These are phyloP conservation scores for Cucurbita pepo DNA, from an alignment of 306 rosid genomes.

Conservation along the genomic window DNA sequence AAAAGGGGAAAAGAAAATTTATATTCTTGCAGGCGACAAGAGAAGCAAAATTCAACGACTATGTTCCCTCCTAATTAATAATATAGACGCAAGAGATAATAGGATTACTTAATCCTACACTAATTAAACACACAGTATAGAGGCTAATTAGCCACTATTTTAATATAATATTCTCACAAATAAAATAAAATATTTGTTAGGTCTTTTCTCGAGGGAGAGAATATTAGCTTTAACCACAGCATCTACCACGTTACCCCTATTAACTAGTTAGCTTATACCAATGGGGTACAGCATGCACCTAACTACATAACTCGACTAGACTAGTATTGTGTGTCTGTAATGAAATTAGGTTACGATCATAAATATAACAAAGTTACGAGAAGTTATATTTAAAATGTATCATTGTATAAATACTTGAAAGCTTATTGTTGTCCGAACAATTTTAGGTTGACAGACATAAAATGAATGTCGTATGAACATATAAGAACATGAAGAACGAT, in stretches of 20 bases:
- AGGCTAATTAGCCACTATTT: neutral
- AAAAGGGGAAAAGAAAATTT: neutral
- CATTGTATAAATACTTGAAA: no score
- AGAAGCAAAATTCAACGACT: neutral
- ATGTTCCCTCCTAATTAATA: neutral
- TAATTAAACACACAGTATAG: neutral
- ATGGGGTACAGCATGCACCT: neutral
- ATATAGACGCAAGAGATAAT: neutral
- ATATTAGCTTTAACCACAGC: neutral
- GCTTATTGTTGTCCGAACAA: neutral
- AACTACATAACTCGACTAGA: neutral
- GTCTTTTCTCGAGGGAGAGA: neutral
- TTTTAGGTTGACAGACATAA: no score
- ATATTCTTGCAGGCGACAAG: neutral
- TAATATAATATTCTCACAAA: neutral
- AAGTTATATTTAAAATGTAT: no score
- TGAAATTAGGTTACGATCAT: neutral
- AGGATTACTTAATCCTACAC: neutral
- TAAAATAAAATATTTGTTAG: neutral
- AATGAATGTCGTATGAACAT: no score
- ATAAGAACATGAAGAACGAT: no score
- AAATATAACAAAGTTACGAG: no score
- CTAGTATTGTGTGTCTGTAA: neutral
- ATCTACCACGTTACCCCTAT: neutral
- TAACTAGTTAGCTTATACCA: neutral